Evolutionary conservation across 116 monocot species (phyloP).

Genomic region (Cymodocea nodosa): DNA sequence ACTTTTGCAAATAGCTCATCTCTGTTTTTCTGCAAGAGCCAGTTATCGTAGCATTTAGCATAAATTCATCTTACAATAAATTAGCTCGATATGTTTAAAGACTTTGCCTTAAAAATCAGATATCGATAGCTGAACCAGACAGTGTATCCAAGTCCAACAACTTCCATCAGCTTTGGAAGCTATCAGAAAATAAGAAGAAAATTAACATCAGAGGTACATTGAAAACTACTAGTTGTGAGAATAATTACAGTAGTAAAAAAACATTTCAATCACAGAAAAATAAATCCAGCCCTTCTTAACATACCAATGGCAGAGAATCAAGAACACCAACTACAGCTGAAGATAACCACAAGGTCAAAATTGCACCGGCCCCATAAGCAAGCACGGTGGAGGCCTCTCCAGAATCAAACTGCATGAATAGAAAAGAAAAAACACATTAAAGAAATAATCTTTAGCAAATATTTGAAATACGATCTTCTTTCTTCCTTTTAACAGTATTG

Average conservation of each 20-base stretch:
- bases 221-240: background rate
- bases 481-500: too few relatives aligned
- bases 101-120: conserved; percentile 68
- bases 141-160: conserved; percentile 60
- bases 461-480: too few relatives aligned
- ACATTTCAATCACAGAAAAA: background rate
- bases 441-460: background rate
- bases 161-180: conserved; percentile 69
- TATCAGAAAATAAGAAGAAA: conserved; percentile 9
- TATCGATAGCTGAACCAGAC: conserved; percentile 75
- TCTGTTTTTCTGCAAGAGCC: conserved; percentile 46
- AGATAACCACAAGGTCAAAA: conserved; percentile 50
- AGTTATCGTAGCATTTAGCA: background rate
- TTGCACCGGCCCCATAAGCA: conserved; percentile 46
- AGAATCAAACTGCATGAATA: conserved; percentile 38
- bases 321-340: conserved; percentile 48
- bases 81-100: background rate
- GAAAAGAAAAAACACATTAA: background rate
- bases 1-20: conserved; percentile 57
- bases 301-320: conserved; percentile 77
- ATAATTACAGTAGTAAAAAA: background rate
- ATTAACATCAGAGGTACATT: background rate
- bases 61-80: background rate
- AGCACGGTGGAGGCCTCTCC: conserved; percentile 25
- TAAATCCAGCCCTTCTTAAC: background rate